Evolutionary conservation across 164 flowering plant genomes (phyloP).

Genomic region (Kalanchoe fedtschenkoi): DNA sequence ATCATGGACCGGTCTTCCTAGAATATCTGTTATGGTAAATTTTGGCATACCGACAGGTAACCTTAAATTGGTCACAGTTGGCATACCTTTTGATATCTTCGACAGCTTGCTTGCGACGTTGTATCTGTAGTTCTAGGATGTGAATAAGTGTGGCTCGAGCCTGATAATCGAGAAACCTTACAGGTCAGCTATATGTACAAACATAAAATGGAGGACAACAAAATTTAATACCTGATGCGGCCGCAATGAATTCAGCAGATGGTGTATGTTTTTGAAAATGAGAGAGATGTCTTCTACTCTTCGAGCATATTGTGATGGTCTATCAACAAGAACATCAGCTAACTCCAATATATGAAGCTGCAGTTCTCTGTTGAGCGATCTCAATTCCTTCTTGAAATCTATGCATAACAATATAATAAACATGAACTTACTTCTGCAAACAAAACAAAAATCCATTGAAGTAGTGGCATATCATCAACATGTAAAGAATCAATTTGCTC

Average conservation of each 20-base stretch:
- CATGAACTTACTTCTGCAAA: neutral
- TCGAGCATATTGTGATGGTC: conserved; percentile 91
- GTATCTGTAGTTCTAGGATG: conserved; percentile 76
- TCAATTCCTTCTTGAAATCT: conserved; percentile 84
- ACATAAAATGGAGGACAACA: neutral
- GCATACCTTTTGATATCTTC: conserved; percentile 81
- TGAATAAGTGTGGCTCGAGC: conserved; percentile 86
- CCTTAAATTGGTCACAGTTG: neutral
- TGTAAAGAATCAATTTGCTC: too few species aligned
- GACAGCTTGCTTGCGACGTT: conserved; percentile 77
- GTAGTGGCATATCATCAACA: neutral
- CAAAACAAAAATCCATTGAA: neutral
- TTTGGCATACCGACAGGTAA: too few species aligned
- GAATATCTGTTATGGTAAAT: too few species aligned
- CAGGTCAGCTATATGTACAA: neutral
- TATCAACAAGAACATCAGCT: conserved; percentile 87
- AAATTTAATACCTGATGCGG: conserved; percentile 66
- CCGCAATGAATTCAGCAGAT: conserved; percentile 82
- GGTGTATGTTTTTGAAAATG: conserved; percentile 80
- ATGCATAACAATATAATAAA: conserved; percentile 5
- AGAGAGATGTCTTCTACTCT: conserved; percentile 90
- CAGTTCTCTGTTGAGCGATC: conserved; percentile 72
- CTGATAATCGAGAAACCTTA: conserved; percentile 18
- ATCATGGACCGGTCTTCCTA: too few species aligned
- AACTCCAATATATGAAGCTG: conserved; percentile 87